phyloP scores from a whole-genome alignment of 495 filamentous ascomycete genomes.

The Hyaloscypha variabilis region DNA sequence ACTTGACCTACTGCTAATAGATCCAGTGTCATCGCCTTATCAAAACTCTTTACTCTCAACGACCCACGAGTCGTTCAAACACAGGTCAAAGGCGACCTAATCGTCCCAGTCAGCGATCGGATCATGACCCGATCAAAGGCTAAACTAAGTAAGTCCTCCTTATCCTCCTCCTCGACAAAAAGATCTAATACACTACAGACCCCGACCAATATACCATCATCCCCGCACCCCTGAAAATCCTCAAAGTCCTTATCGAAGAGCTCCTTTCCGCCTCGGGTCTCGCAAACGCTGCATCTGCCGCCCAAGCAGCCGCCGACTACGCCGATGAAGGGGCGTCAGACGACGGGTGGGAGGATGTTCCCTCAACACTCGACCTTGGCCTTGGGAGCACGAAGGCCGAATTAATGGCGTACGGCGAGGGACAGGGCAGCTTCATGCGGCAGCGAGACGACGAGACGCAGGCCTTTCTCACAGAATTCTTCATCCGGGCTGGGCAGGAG shows the following conservation, averaged over 20 bases:
- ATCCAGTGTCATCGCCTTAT: conserved; percentile 80
- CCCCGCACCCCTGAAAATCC: conserved; percentile 85
- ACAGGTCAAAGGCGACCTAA: conserved; percentile 87
- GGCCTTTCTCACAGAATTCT: conserved; percentile 79
- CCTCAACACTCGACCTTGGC: conserved; percentile 70
- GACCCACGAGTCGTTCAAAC: conserved; percentile 80
- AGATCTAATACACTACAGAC: conserved; percentile 52
- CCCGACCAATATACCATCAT: conserved; percentile 91
- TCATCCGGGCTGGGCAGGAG: conserved; percentile 64
- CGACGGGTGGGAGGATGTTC: conserved; percentile 93
- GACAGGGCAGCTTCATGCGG: conserved; percentile 56
- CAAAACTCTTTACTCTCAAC: conserved; percentile 83
- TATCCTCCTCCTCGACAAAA: background rate
- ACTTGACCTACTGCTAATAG: conserved; percentile 36
- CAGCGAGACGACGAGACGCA: conserved; percentile 92
- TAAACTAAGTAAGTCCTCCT: conserved; percentile 58
- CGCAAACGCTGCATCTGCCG: conserved; percentile 45
- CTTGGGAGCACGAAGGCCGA: conserved; percentile 68
- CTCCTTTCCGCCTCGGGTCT: conserved; percentile 63
- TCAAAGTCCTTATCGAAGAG: conserved; percentile 94
- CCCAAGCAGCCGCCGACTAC: conserved; percentile 55
- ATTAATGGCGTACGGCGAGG: conserved; percentile 73
- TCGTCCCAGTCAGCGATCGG: conserved; percentile 75
- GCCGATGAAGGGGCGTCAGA: conserved; percentile 64
- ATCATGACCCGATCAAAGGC: conserved; percentile 93